Percentiles rank a stretch among this genome's conserved stretches.
Conservation (phyloP, 2,329 filamentous ascomycete species). For the Aureobasidium pullulans region DNA sequence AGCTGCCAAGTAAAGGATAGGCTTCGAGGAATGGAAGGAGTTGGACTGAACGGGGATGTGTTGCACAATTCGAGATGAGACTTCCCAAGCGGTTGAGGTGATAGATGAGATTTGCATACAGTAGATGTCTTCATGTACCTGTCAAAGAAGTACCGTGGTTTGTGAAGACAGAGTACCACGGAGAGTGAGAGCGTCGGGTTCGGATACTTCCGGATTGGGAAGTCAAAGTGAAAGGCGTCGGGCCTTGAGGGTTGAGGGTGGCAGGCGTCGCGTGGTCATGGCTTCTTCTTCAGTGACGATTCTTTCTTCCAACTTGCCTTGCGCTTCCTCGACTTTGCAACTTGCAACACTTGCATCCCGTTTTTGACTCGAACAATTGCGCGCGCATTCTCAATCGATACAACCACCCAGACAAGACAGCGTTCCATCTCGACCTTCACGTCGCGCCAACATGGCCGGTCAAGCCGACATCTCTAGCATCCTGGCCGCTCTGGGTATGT, state of each 20-base stretch:
- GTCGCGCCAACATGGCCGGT: constrained; percentile 34
- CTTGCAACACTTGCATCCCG: not conserved
- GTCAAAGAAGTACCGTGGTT: no score
- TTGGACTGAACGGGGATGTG: not conserved
- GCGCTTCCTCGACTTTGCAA: not conserved
- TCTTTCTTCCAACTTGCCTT: not conserved
- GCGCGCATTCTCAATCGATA: not conserved
- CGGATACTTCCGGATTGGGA: not conserved
- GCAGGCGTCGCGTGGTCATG: constrained; percentile 1
- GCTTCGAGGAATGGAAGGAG: not conserved
- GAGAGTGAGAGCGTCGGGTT: not conserved
- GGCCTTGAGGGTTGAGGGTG: not conserved
- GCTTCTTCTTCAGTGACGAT: constrained; percentile 4
- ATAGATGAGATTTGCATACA: not conserved
- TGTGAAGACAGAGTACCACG: not conserved
- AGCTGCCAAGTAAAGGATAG: not conserved
- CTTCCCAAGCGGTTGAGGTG: not conserved
- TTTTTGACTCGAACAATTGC: not conserved
- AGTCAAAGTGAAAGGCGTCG: not conserved
- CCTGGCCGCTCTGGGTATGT: constrained; percentile 43
- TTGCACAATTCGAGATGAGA: not conserved
- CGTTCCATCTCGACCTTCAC: not conserved
- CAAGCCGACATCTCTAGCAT: constrained; percentile 45
- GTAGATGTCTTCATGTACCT: not conserved
- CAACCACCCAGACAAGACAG: not conserved